Conservation (phyloP, 2,329 filamentous ascomycete species). For the Apiospora phragmitis region DNA sequence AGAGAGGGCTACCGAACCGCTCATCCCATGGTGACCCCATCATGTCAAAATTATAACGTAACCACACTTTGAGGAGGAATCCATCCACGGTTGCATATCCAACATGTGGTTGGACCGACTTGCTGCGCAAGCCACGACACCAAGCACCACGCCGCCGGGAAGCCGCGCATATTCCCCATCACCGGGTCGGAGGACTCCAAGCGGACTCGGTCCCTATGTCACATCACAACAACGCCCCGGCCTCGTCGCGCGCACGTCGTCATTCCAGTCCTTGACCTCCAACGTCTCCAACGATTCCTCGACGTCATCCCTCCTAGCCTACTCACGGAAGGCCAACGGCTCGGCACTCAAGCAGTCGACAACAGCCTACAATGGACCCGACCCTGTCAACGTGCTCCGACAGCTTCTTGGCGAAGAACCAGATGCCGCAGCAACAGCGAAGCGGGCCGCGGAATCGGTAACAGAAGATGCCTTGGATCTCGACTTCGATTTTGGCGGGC, state of each 20-base stretch:
- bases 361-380: constrained; percentile 53
- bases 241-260: constrained; percentile 65
- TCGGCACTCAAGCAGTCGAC: constrained; percentile 64
- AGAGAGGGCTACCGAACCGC: not conserved
- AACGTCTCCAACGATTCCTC: constrained; percentile 71
- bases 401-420: constrained; percentile 39
- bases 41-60: not conserved
- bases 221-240: constrained; percentile 66
- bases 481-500: constrained; percentile 75
- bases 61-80: not conserved
- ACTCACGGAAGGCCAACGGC: constrained; percentile 65
- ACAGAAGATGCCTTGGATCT: constrained; percentile 57
- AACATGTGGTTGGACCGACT: constrained; percentile 91
- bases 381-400: constrained; percentile 71
- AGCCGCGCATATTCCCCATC: constrained; percentile 73
- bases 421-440: constrained; percentile 14
- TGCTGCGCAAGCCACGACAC: constrained; percentile 67
- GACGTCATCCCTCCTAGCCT: constrained; percentile 68
- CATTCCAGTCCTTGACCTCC: constrained; percentile 75
- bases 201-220: constrained; percentile 67
- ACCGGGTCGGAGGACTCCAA: constrained; percentile 63
- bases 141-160: constrained; percentile 51
- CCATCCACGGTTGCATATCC: constrained; percentile 13
- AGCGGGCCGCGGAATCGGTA: constrained; percentile 28
- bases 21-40: not conserved